Evolutionary conservation across 805 yeast genomes (phyloP).

Genomic region (Starmera quercuum): DNA sequence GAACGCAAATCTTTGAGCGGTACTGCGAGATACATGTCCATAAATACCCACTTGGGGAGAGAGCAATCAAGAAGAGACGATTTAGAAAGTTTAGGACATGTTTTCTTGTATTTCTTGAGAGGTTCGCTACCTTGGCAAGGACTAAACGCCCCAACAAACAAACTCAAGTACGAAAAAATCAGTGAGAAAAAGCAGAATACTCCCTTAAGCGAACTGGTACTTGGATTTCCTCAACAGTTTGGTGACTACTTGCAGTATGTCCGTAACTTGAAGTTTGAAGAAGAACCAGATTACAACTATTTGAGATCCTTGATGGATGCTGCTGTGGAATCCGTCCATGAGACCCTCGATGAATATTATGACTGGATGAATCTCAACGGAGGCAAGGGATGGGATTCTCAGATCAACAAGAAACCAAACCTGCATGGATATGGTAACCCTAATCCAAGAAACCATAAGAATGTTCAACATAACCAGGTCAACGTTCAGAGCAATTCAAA

Average conservation of each 20-base stretch:
- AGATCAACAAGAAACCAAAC: slow-evolving; percentile 85
- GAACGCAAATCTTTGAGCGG: slow-evolving; percentile 95
- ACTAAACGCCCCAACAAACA: slow-evolving; percentile 93
- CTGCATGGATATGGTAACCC: slow-evolving; percentile 96
- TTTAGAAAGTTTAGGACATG: slow-evolving; percentile 94
- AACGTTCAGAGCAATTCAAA: slow-evolving; percentile 17
- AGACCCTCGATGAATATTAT: slow-evolving; percentile 77
- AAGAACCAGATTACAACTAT: slow-evolving; percentile 89
- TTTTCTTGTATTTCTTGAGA: slow-evolving; percentile 86
- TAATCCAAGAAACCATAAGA: slow-evolving; percentile 42
- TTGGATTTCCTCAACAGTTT: slow-evolving; percentile 70
- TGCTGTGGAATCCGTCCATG: slow-evolving; percentile 66
- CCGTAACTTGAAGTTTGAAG: slow-evolving; percentile 85
- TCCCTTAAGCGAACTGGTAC: slow-evolving; percentile 75
- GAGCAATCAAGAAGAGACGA: slow-evolving; percentile 97
- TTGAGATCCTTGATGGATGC: slow-evolving; percentile 71
- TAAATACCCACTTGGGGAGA: slow-evolving; percentile 94
- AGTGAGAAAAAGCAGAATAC: slow-evolving; percentile 95
- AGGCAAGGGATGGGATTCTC: slow-evolving; percentile 93
- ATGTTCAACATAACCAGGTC: slow-evolving; percentile 1
- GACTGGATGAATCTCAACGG: slow-evolving; percentile 97
- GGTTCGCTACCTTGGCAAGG: slow-evolving; percentile 99
- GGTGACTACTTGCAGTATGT: slow-evolving; percentile 87
- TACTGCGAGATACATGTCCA: slow-evolving; percentile 98
- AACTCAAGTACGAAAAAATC: slow-evolving; percentile 94